Evolutionary conservation across 2,329 filamentous ascomycete species (phyloP), one percentile per base, ranked within the genome.

Genomic region (Herpomyces periplanetae): DNA sequence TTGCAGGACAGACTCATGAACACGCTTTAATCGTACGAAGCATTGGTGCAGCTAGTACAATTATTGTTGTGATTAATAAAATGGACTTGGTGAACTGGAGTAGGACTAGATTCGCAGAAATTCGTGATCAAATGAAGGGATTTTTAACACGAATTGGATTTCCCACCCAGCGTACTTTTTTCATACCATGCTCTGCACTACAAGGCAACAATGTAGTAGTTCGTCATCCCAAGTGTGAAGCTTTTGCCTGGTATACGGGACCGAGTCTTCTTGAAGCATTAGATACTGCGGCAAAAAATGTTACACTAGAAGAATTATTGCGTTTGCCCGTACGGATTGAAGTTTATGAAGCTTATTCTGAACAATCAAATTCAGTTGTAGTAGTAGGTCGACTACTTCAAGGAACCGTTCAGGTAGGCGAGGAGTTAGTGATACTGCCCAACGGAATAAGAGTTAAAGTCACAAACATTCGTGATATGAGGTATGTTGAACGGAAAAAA

Each of bases 21-120:
- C 80, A 96, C 34, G 69, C 80, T 4, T 41, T 91, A 8, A 49
- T 96, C 1, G 55, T 85, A 3, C 54, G 75, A 24, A 88, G 73
- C 29, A 64, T 91, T 43, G 80, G 80, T 0, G 62, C 96, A 2
- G 63, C 75, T 24, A 53, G 62, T 11, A n/a, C n/a, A n/a, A 48
- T 96, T 8, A 60, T 96, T 16, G 63, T 96, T 11, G 73, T 68
- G 2, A 56, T 96, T 24, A 96, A 96, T 42, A 96, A 96, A 37
- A 60, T 96, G 30, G 80, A 96, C 34, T 61, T 59, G 8, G 58
- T 75, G 4, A 43, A 46, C 4, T 96, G 84, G 84, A 65, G 60
- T 2, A 45, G 66, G 34, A 58, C 57, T 3, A 53, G 69, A 2
- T 96, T 84, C 28, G 51, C 68, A 10, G 64, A 85, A 30, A 88